Evolutionary conservation across 2,329 filamentous ascomycete species (phyloP).

Genomic region (Penicillium olsonii): DNA sequence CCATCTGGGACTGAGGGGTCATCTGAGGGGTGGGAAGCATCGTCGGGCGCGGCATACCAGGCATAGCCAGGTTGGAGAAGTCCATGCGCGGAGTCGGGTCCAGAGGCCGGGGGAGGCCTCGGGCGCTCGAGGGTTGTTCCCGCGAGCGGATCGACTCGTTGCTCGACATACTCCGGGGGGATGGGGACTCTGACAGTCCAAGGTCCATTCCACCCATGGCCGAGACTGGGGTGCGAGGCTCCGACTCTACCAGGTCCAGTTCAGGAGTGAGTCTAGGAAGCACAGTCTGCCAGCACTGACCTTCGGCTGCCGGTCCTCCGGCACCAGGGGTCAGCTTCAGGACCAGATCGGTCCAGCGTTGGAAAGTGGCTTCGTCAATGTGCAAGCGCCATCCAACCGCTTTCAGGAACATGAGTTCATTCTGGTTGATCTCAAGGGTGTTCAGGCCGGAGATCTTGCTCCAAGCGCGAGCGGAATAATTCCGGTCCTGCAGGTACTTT

Average conservation of each 20-base stretch:
- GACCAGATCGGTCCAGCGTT: slow-evolving; percentile 91
- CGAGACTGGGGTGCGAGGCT: slow-evolving; percentile 33
- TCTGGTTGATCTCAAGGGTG: slow-evolving; percentile 91
- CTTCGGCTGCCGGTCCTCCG: slow-evolving; percentile 38
- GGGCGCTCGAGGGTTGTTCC: slow-evolving; percentile 34
- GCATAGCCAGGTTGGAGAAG: slow-evolving; percentile 47
- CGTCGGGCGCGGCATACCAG: slow-evolving; percentile 56
- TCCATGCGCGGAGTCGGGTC: slow-evolving; percentile 52
- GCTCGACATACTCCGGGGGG: slow-evolving; percentile 27
- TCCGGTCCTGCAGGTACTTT: slow-evolving; percentile 96
- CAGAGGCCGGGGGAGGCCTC: slow-evolving; percentile 47
- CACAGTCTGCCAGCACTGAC: slow-evolving; percentile 47
- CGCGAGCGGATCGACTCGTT: slow-evolving; percentile 26
- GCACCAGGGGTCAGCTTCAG: slow-evolving; percentile 73
- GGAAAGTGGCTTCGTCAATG: slow-evolving; percentile 83
- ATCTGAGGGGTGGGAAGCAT: slow-evolving; percentile 63
- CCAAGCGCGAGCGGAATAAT: slow-evolving; percentile 96
- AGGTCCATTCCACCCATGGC: slow-evolving; percentile 29
- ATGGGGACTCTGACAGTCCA: slow-evolving; percentile 30
- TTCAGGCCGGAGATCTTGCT: slow-evolving; percentile 98
- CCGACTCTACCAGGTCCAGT: slow-evolving; percentile 51
- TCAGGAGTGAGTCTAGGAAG: slow-evolving; percentile 60
- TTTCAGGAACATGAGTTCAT: slow-evolving; percentile 87
- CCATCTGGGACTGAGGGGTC: slow-evolving; percentile 58
- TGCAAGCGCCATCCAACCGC: slow-evolving; percentile 95